Evolutionary conservation across 495 filamentous ascomycete species (phyloP), one percentile per base, ranked within the genome.

Genomic region (Margaritispora aquatica): DNA sequence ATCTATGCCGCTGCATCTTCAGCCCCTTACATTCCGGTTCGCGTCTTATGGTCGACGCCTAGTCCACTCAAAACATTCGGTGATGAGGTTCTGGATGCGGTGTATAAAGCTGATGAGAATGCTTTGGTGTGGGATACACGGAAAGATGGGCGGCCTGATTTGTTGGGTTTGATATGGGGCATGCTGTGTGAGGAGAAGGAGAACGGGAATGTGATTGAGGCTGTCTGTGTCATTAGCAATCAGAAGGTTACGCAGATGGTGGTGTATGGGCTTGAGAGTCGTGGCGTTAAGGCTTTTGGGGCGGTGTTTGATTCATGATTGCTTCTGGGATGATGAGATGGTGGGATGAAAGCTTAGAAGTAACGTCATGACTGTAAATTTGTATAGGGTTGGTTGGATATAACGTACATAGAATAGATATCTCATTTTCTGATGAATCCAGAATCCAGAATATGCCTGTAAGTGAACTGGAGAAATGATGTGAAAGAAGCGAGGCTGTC

Each of bases 181-280:
- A 58, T 87, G 54, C 77, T 73, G 57, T 68, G 71, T 36, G 80
- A 89, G 55, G n/a, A n/a, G n/a, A n/a, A n/a, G n/a, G n/a, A n/a
- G n/a, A n/a, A n/a, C n/a, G n/a, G n/a, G n/a, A 79, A 77, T 61
- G 71, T 75, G 0, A 86, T 87, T 0, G 86, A 92, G 69, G 87
- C 85, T 46, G 84, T 90, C 19, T 84, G 84, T 66, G 75, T 87
- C 46, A 86, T 92, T 65, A 83, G 80, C 64, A 92, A 92, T 70
- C 83, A 81, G 48, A 73, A 70, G 51, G 69, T 88, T 61, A 91
- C 88, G 44, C 76, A 71, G 58, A 77, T 76, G 59, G 72, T 88
- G 23, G 82, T 89, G 11, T 87, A 82, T 72, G 81, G 76, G 38
- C 71, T 90, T 61, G 86, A 91, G 70, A 77, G 73, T 46, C 73